Conservation (phyloP, 495 filamentous ascomycete species). For the Penicillium manginii region DNA sequence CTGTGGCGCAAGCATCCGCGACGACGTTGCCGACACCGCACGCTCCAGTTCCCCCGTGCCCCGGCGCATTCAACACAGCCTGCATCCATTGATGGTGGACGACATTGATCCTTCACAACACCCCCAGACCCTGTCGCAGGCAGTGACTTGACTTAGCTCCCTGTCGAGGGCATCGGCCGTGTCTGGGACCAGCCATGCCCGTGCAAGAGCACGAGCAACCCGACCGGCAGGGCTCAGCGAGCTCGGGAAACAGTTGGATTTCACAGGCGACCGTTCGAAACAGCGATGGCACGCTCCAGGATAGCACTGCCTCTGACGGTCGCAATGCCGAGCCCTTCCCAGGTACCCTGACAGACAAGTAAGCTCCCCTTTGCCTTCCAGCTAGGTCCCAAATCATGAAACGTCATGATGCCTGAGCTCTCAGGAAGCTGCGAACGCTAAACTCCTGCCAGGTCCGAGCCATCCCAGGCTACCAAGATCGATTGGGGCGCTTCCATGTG, state of each 20-base stretch:
- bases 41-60: slow-evolving; percentile 11
- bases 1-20: slow-evolving; percentile 19
- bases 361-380: slow-evolving; percentile 24
- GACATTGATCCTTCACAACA: slow-evolving; percentile 8
- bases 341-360: slow-evolving; percentile 42
- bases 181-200: slow-evolving; percentile 37
- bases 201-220: slow-evolving; percentile 36
- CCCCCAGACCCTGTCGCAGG: slow-evolving; percentile 20
- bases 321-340: slow-evolving; percentile 37
- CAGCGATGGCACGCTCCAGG: slow-evolving; percentile 25
- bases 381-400: background rate
- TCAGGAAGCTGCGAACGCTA: slow-evolving; percentile 6
- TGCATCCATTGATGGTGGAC: slow-evolving; percentile 30
- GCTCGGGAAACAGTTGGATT: slow-evolving; percentile 46
- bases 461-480: slow-evolving; percentile 25
- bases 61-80: slow-evolving; percentile 13
- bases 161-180: slow-evolving; percentile 22
- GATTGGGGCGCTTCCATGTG: slow-evolving; percentile 47
- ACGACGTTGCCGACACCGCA: slow-evolving; percentile 17
- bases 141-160: slow-evolving; percentile 26
- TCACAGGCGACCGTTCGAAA: slow-evolving; percentile 53
- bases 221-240: slow-evolving; percentile 48
- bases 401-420: background rate
- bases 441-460: slow-evolving; percentile 27
- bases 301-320: slow-evolving; percentile 29